Evolutionary conservation across 331 rosid genomes (phyloP), one percentile per base, ranked within the genome.

Genomic region (Acacia pycnantha): DNA sequence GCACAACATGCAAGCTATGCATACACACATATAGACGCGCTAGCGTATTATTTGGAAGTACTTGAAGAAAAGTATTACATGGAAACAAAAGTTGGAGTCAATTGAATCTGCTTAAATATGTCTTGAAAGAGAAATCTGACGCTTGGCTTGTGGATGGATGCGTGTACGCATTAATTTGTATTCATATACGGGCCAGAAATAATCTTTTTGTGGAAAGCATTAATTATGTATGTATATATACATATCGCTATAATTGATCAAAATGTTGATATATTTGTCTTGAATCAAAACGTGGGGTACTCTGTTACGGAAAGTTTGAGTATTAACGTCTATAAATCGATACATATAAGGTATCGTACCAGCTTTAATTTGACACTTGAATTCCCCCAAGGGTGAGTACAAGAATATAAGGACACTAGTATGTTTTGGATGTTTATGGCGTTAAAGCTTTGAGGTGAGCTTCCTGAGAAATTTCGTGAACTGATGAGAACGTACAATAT

Each of bases 391-490:
- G 50, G 22, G n/a, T 13, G 11, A 53, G 73, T 71, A 70, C 83
- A 78, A 77, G 47, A 83, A 76, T 15, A 21, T 54, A 77, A 70
- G 18, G 59, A 78, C 70, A 59, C 2, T 15, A 6, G 11, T 13
- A 26, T 27, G 24, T 24, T 26, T 53, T 58, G 15, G 53, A 75
- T 19, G 66, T 58, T 26, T 41, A 4, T 19, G 11, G 18, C 51
- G 43, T 31, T 19, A 61, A 33, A 64, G 56, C 71, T 64, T 64
- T 27, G 35, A 69, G 53, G 81, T 70, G 74, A 80, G 77, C 46
- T 83, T 86, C 87, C 87, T 3, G 13, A 33, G 87, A 80, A 83
- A 77, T 65, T 76, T 83, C 80, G 24, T 44, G 5, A 13, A 79
- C 18, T 3, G 18, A 26, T 3, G 51, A 21, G 65, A 29, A 21